Conservation (phyloP, 1,284 basidiomycete genomes). For the Sanghuangporus weigelae region DNA sequence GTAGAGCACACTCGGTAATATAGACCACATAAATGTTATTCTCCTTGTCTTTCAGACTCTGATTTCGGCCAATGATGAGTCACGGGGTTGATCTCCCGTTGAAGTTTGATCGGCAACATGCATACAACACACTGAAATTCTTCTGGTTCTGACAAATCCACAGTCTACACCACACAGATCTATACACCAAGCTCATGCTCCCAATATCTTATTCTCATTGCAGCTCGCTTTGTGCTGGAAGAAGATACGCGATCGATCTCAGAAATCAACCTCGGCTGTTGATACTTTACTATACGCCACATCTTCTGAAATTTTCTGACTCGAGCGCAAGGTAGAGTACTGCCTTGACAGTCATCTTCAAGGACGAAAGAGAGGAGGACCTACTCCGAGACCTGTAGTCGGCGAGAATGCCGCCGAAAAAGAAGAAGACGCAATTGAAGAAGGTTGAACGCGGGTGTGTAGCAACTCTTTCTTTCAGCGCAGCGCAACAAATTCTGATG, state of each 20-base stretch:
- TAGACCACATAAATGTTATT: not conserved
- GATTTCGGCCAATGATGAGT: not conserved
- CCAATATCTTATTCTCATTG: not conserved
- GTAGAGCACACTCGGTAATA: conserved; percentile 1
- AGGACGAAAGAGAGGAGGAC: not conserved
- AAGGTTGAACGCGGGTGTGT: conserved; percentile 55
- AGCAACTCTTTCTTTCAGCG: not conserved
- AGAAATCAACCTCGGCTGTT: not conserved
- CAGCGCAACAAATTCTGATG: not conserved
- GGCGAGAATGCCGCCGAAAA: conserved; percentile 64
- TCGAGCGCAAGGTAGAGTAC: not conserved
- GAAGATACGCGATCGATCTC: not conserved
- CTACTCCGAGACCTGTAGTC: not conserved
- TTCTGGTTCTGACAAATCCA: not conserved
- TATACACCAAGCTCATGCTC: conserved; percentile 10
- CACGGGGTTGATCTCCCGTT: not conserved
- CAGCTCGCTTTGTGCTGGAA: conserved; percentile 1
- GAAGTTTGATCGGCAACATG: not conserved
- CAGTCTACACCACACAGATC: not conserved
- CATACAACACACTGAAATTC: not conserved
- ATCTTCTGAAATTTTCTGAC: not conserved
- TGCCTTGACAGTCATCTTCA: too few relatives aligned
- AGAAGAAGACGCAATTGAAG: conserved; percentile 81
- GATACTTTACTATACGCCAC: not conserved
- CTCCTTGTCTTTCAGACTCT: not conserved